Percentiles rank a stretch among this genome's conserved stretches.
Evolutionary conservation across 305 asterid species (phyloP).

Genomic region (Plantago coronopus): DNA sequence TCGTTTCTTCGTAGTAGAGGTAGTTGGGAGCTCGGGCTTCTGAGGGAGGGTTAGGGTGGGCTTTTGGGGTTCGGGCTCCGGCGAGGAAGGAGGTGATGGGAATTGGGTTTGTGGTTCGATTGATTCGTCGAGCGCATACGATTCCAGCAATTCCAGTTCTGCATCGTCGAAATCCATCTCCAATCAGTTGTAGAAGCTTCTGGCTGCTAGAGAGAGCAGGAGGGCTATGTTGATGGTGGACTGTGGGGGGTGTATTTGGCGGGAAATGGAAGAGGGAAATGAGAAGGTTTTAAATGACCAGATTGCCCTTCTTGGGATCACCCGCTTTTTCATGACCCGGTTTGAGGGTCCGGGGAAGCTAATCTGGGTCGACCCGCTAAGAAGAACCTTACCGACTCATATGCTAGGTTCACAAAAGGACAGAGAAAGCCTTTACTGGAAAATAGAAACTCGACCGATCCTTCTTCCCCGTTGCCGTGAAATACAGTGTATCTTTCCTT

Average conservation of each 20-base stretch:
- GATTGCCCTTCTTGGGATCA: no score
- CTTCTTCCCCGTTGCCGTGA: no score
- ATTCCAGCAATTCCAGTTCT: constrained; percentile 86
- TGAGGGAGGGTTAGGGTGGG: constrained; percentile 19
- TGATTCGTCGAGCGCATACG: constrained; percentile 49
- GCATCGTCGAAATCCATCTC: constrained; percentile 80
- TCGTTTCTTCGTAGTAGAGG: constrained; percentile 44
- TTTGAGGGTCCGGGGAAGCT: no score
- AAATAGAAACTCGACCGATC: no score
- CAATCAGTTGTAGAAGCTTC: no score
- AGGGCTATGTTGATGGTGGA: no score
- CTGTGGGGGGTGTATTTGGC: neutral
- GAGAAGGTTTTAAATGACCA: neutral
- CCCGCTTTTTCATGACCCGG: no score
- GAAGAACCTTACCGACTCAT: no score
- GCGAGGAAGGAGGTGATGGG: constrained; percentile 49
- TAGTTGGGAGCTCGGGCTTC: constrained; percentile 36
- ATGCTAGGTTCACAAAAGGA: no score
- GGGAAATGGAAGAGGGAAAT: constrained; percentile 1
- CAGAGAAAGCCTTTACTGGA: no score
- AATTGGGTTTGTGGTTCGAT: constrained; percentile 36
- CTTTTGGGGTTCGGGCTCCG: constrained; percentile 31
- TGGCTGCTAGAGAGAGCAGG: neutral
- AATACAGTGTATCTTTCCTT: no score
- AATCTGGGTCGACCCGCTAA: no score